phyloP scores from a whole-genome alignment of 2,329 filamentous ascomycete genomes.

The Clonostachys rhizophaga region DNA sequence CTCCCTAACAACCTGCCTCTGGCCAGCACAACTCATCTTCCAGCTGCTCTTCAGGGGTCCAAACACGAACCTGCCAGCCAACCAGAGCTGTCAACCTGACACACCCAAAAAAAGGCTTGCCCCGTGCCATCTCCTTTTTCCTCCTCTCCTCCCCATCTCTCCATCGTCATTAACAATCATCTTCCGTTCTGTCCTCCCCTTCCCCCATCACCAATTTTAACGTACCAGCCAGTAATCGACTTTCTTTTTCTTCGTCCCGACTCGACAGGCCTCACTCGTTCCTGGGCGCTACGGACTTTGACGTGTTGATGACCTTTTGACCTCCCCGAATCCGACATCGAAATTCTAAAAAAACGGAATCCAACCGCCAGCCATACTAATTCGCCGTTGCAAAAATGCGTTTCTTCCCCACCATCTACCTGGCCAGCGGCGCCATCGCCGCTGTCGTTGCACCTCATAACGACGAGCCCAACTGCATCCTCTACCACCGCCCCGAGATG shows the following conservation, averaged over 20 bases:
- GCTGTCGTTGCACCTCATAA: constrained; percentile 17
- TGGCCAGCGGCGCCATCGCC: constrained; percentile 23
- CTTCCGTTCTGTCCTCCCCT: neutral
- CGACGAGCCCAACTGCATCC: constrained; percentile 27
- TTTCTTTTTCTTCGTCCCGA: neutral
- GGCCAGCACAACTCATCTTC: too few species aligned
- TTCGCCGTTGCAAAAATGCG: constrained; percentile 13
- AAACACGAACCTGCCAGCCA: neutral
- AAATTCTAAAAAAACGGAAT: neutral
- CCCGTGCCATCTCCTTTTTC: neutral
- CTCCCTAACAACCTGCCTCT: too few species aligned
- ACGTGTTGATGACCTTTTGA: neutral
- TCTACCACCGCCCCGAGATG: constrained; percentile 27
- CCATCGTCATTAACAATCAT: too few species aligned
- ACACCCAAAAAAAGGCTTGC: neutral
- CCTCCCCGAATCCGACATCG: neutral
- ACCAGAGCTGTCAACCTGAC: neutral
- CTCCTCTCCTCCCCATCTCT: neutral
- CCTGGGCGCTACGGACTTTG: too few species aligned
- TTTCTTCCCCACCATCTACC: constrained; percentile 23
- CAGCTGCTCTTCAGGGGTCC: too few species aligned
- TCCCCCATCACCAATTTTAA: neutral
- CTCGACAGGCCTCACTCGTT: neutral
- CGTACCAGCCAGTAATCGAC: neutral
- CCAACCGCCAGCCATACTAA: neutral